Conservation (phyloP, 2,329 filamentous ascomycete species). For the Lasiodiplodia sp. region DNA sequence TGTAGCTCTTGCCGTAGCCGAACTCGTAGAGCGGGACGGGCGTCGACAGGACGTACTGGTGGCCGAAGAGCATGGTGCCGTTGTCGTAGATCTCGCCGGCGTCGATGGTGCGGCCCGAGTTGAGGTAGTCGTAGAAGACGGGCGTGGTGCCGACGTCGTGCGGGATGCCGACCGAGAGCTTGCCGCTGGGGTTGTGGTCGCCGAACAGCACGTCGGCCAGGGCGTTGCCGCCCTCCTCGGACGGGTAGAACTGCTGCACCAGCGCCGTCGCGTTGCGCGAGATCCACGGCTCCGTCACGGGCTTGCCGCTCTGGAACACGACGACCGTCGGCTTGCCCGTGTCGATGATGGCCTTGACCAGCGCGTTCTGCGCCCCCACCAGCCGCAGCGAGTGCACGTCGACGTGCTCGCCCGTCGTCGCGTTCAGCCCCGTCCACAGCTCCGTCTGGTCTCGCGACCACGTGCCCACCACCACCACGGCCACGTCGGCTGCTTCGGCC, state of each 20-base stretch:
- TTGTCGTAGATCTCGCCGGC: conserved; percentile 63
- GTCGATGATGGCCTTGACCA: conserved; percentile 71
- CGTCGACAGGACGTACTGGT: conserved; percentile 68
- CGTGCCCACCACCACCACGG: conserved; percentile 76
- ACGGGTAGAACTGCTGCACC: conserved; percentile 78
- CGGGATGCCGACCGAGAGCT: conserved; percentile 72
- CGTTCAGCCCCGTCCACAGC: conserved; percentile 74
- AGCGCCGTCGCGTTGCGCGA: conserved; percentile 69
- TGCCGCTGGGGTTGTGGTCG: conserved; percentile 70
- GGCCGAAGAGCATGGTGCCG: conserved; percentile 69
- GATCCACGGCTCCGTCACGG: conserved; percentile 77
- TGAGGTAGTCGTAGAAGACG: conserved; percentile 76
- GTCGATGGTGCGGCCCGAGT: conserved; percentile 66
- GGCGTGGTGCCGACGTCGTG: conserved; percentile 71
- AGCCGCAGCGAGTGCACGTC: conserved; percentile 70
- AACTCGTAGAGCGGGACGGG: conserved; percentile 70
- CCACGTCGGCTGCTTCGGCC: conserved; percentile 72
- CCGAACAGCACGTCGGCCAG: conserved; percentile 70
- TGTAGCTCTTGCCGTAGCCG: conserved; percentile 72
- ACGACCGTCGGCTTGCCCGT: conserved; percentile 73
- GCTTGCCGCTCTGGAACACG: conserved; percentile 74
- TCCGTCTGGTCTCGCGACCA: conserved; percentile 77
- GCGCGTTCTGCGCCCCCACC: conserved; percentile 72
- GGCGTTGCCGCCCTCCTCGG: conserved; percentile 71
- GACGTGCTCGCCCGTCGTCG: conserved; percentile 78